Conservation (phyloP, 768 basidiomycete species). For the Mycena crocata region DNA sequence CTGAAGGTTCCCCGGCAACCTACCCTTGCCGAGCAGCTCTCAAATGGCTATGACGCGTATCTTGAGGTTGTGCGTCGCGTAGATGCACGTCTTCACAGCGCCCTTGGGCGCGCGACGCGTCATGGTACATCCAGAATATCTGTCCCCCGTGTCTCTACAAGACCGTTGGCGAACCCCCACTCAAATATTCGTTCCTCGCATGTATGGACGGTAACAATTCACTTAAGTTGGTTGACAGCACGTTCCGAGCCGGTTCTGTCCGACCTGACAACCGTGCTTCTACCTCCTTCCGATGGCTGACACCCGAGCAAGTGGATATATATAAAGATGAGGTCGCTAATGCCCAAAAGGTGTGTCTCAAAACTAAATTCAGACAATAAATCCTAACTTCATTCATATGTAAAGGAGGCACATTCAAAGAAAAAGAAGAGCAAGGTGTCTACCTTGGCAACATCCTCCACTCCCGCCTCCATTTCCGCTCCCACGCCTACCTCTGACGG, state of each 20-base stretch:
- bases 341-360: conserved; percentile 7
- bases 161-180: not conserved
- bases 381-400: too few species aligned
- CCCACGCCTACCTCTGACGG: too few species aligned
- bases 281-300: conserved; percentile 12
- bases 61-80: conserved; percentile 10
- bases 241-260: not conserved
- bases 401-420: conserved; percentile 3
- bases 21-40: not conserved
- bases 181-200: not conserved
- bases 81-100: not conserved
- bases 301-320: conserved; percentile 22
- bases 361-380: not conserved
- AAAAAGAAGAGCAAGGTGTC: not conserved
- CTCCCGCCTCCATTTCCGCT: too few species aligned
- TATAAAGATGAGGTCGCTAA: conserved; percentile 26
- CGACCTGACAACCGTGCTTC: conserved; percentile 21
- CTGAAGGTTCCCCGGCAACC: not conserved
- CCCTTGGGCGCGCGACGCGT: not conserved
- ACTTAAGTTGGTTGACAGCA: conserved; percentile 13
- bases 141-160: conserved; percentile 20
- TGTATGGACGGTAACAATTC: conserved; percentile 21
- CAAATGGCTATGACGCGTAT: conserved; percentile 7
- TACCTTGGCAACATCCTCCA: too few species aligned
- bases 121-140: conserved; percentile 14